Percentiles rank a stretch among this genome's conserved stretches.
Evolutionary conservation across 352 stramenopile genomes (phyloP).

Genomic region (Phytophthora pisi): DNA sequence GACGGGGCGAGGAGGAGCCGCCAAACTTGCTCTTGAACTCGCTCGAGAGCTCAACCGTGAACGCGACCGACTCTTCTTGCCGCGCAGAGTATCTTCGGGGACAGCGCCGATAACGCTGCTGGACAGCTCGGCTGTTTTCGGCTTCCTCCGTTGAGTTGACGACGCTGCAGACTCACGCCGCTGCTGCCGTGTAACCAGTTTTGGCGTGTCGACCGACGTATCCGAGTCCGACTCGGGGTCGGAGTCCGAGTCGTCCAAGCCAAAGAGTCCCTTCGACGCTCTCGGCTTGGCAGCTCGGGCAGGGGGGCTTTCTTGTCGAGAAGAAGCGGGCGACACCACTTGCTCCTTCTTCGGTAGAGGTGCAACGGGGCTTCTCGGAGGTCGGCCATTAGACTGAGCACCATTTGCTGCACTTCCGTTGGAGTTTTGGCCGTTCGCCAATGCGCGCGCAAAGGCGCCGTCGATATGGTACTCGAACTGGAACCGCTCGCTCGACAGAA

Average conservation of each 20-base stretch:
- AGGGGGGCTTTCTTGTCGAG: conserved; percentile 20
- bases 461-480: conserved; percentile 69
- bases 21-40: conserved; percentile 44
- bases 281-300: conserved; percentile 22
- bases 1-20: conserved; percentile 16
- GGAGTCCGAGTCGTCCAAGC: conserved; percentile 55
- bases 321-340: conserved; percentile 16
- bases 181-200: conserved; percentile 21
- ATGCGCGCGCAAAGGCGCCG: conserved; percentile 42
- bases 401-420: conserved; percentile 22
- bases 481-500: conserved; percentile 69
- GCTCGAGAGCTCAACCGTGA: conserved; percentile 41
- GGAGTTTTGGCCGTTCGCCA: conserved; percentile 29
- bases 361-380: conserved; percentile 34
- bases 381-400: conserved; percentile 14
- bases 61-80: conserved; percentile 35
- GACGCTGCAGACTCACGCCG: conserved; percentile 31
- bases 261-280: conserved; percentile 56
- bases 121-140: conserved; percentile 33
- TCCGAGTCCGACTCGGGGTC: conserved; percentile 64
- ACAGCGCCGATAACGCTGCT: conserved; percentile 29
- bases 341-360: conserved; percentile 25
- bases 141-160: conserved; percentile 26
- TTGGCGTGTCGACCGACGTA: conserved; percentile 37
- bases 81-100: conserved; percentile 13